A percentile compares a stretch with the other conserved stretches of the same genome.
These are phyloP conservation scores for Globisporangium recalcitrans DNA, from an alignment of 352 stramenopile genomes.

Conservation along the genomic window DNA sequence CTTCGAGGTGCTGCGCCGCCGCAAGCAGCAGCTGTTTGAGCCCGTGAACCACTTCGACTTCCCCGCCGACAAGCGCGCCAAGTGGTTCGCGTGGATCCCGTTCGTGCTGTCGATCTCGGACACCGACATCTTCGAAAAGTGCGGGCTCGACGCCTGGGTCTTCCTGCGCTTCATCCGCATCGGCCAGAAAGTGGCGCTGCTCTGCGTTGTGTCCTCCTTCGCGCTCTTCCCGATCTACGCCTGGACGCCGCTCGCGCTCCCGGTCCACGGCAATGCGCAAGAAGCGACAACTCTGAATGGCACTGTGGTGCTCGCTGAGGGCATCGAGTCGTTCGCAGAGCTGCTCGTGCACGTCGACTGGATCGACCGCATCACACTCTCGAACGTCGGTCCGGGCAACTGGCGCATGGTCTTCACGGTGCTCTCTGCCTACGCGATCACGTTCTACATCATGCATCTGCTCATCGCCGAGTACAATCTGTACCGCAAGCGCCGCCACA, in stretches of 20 bases:
- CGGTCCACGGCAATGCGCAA: slow-evolving; percentile 19
- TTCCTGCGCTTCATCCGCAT: slow-evolving; percentile 74
- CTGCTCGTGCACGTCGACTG: slow-evolving; percentile 41
- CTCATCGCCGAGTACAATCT: slow-evolving; percentile 50
- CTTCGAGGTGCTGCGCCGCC: slow-evolving; percentile 56
- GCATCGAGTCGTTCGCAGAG: slow-evolving; percentile 21
- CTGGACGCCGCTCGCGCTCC: slow-evolving; percentile 34
- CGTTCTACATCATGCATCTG: slow-evolving; percentile 49
- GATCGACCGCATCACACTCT: slow-evolving; percentile 62
- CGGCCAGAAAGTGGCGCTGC: slow-evolving; percentile 53
- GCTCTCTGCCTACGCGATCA: slow-evolving; percentile 42
- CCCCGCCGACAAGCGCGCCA: slow-evolving; percentile 22
- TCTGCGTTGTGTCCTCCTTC: slow-evolving; percentile 50
- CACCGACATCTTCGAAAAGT: slow-evolving; percentile 48
- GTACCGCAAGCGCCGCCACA: slow-evolving; percentile 14
- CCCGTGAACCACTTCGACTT: slow-evolving; percentile 43
- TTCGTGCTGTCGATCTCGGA: slow-evolving; percentile 56
- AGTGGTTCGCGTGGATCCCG: slow-evolving; percentile 53
- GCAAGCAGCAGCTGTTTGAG: slow-evolving; percentile 38
- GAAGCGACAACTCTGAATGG: slow-evolving; percentile 14
- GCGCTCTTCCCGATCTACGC: slow-evolving; percentile 69
- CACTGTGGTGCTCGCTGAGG: slow-evolving; percentile 21
- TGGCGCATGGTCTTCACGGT: slow-evolving; percentile 63
- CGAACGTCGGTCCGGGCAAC: slow-evolving; percentile 56
- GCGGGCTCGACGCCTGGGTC: slow-evolving; percentile 67